Conservation (phyloP, 225 moss, liverwort and hornwort species). For the Bryum argenteum region DNA sequence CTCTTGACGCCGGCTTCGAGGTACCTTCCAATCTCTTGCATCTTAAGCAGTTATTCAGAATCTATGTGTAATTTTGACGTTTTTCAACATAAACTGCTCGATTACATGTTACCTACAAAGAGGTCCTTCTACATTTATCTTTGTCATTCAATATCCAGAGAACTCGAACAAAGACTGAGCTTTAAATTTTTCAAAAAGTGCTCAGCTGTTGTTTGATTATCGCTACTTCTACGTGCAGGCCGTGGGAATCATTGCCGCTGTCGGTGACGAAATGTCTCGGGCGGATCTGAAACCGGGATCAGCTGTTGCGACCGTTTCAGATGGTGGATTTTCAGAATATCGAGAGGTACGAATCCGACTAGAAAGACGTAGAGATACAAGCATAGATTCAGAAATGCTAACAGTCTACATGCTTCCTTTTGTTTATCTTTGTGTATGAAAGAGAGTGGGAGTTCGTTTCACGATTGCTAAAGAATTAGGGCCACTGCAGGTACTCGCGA, state of each 20-base stretch:
- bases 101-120: too few species aligned
- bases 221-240: constrained; percentile 44
- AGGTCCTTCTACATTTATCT: too few species aligned
- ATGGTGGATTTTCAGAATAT: constrained; percentile 83
- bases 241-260: constrained; percentile 72
- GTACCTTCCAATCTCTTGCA: constrained; percentile 35
- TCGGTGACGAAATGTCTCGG: constrained; percentile 54
- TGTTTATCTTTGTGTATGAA: too few species aligned
- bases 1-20: constrained; percentile 92
- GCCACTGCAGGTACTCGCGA: constrained; percentile 61
- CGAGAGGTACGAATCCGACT: constrained; percentile 49
- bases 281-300: constrained; percentile 58
- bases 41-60: neutral
- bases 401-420: neutral
- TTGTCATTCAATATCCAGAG: neutral
- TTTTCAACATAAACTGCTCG: neutral
- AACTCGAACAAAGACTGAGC: neutral
- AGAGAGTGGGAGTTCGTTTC: neutral
- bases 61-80: neutral
- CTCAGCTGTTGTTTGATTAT: neutral
- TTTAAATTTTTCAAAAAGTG: neutral
- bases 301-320: constrained; percentile 65
- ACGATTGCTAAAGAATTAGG: neutral
- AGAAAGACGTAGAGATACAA: too few species aligned
- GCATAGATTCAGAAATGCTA: neutral